Evolutionary conservation across 495 filamentous ascomycete genomes (phyloP).

Genomic region (Talaromyces ruber): DNA sequence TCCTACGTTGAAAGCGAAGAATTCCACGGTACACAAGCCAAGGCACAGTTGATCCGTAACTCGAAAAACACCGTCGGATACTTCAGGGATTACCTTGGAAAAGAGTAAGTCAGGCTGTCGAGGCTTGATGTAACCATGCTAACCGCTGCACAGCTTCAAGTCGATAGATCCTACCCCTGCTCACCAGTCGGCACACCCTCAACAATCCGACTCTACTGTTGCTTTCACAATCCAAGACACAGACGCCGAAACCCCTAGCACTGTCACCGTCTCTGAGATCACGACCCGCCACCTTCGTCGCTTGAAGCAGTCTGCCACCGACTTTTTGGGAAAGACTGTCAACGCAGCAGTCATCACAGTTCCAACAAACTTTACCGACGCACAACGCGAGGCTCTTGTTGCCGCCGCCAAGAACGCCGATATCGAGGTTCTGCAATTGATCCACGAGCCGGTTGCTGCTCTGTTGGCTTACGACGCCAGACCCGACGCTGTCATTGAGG

Average conservation of each 20-base stretch:
- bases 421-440: conserved; percentile 84
- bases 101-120: conserved; percentile 51
- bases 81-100: conserved; percentile 91
- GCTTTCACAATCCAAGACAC: conserved; percentile 80
- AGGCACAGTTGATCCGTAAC: conserved; percentile 85
- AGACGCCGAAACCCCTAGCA: conserved; percentile 56
- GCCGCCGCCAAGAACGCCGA: conserved; percentile 72
- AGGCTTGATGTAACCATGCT: neutral
- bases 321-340: conserved; percentile 86
- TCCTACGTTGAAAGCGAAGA: conserved; percentile 95
- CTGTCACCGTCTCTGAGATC: conserved; percentile 74
- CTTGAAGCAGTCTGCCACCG: conserved; percentile 72
- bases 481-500: conserved; percentile 59
- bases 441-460: conserved; percentile 87
- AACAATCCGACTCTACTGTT: conserved; percentile 62
- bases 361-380: conserved; percentile 84
- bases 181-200: conserved; percentile 86
- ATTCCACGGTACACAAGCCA: conserved; percentile 93
- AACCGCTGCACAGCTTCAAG: conserved; percentile 55
- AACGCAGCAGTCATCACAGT: conserved; percentile 89
- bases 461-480: conserved; percentile 88
- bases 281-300: conserved; percentile 80
- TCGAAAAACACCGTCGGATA: conserved; percentile 85
- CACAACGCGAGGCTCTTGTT: conserved; percentile 71
- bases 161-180: conserved; percentile 92